phyloP scores from a whole-genome alignment of 2,329 filamentous ascomycete species.

The Mariannaea elegans region DNA sequence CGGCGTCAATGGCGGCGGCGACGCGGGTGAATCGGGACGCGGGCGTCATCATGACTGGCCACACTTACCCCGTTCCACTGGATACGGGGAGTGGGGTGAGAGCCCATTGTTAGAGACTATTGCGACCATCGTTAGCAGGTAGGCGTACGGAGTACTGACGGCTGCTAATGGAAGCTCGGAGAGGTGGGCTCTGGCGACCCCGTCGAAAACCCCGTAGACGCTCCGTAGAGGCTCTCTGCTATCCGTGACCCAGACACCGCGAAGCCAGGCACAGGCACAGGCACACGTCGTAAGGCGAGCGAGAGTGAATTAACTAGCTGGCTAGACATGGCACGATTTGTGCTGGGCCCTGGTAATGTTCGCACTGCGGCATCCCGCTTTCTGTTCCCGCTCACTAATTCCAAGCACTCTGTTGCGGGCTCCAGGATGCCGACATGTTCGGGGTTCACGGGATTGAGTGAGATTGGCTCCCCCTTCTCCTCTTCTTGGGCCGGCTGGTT shows the following conservation, averaged over 20 bases:
- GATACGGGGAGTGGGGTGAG: too few species aligned
- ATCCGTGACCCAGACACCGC: background rate
- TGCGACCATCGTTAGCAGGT: too few species aligned
- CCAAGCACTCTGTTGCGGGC: background rate
- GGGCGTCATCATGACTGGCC: background rate
- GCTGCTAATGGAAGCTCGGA: slow-evolving; percentile 9
- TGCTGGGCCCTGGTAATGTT: too few species aligned
- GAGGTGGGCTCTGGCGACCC: slow-evolving; percentile 6
- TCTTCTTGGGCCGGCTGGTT: background rate
- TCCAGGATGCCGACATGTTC: slow-evolving; percentile 35
- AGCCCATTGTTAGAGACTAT: background rate
- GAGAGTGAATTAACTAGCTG: too few species aligned
- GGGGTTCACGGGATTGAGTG: slow-evolving; percentile 41
- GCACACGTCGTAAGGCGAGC: too few species aligned
- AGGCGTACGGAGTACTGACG: too few species aligned
- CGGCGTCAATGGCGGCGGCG: background rate
- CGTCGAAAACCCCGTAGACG: background rate
- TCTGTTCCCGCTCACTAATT: background rate
- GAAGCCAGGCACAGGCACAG: background rate
- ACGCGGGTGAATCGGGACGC: background rate
- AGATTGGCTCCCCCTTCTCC: slow-evolving; percentile 25
- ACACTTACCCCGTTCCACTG: background rate
- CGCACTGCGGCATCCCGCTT: background rate
- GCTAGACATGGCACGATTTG: too few species aligned
- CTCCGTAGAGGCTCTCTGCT: slow-evolving; percentile 9